phyloP scores from a whole-genome alignment of 2,329 filamentous ascomycete genomes.

The Apiospora koreana region DNA sequence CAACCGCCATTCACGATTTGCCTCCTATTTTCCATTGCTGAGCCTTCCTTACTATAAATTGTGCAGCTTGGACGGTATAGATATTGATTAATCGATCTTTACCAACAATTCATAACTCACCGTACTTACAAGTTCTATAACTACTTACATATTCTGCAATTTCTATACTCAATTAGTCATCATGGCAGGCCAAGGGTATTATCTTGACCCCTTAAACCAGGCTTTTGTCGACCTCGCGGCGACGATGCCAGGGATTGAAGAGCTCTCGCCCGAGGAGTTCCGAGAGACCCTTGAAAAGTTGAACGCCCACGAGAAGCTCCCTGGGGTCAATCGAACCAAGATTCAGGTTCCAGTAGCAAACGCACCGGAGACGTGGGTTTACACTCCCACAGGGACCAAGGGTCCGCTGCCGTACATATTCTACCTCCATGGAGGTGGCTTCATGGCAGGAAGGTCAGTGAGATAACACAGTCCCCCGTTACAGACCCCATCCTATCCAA shows the following conservation, averaged over 20 bases:
- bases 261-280: neutral
- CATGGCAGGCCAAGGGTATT: neutral
- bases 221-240: neutral
- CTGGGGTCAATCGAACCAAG: neutral
- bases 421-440: neutral
- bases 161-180: neutral
- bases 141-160: no score
- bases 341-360: neutral
- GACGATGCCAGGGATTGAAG: neutral
- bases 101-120: neutral
- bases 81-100: neutral
- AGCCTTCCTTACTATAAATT: neutral
- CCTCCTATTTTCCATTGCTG: no score
- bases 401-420: neutral
- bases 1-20: neutral
- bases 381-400: neutral
- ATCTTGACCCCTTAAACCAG: neutral
- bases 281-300: neutral
- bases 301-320: neutral
- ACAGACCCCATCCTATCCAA: no score
- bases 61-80: neutral
- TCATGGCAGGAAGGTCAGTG: neutral
- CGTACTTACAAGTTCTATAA: no score
- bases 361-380: neutral
- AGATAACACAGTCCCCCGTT: neutral